A percentile compares a stretch with the other conserved stretches of the same genome.
These are phyloP conservation scores for Mycena filopes DNA, from an alignment of 768 basidiomycete genomes.

Conservation along the genomic window DNA sequence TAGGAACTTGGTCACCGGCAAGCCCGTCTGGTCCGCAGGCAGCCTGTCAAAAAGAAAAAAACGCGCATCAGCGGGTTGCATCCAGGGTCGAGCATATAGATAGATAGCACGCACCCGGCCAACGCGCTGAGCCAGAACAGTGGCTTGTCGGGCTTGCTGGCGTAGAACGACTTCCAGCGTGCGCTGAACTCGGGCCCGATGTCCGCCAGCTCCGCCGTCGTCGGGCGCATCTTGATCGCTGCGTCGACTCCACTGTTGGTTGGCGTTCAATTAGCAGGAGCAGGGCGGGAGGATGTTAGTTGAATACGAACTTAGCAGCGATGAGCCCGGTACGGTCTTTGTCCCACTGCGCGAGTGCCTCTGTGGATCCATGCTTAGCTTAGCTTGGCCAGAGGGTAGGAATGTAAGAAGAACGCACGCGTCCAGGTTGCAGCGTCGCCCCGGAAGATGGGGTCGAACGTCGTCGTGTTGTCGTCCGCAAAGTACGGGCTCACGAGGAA, in stretches of 20 bases:
- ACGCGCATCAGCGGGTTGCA: too few species aligned
- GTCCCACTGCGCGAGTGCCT: slow-evolving; percentile 39
- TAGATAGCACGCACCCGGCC: too few species aligned
- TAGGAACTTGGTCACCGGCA: neutral
- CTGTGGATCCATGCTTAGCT: too few species aligned
- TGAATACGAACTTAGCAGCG: slow-evolving; percentile 44
- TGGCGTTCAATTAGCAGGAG: too few species aligned
- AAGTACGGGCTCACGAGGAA: slow-evolving; percentile 27
- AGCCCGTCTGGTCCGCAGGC: neutral
- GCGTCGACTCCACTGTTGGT: slow-evolving; percentile 33
- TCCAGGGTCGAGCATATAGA: neutral
- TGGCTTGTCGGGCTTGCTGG: slow-evolving; percentile 50
- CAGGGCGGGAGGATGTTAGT: too few species aligned
- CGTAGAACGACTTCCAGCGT: slow-evolving; percentile 36
- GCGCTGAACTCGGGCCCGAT: slow-evolving; percentile 33
- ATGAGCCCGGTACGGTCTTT: slow-evolving; percentile 47
- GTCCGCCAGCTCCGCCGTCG: slow-evolving; percentile 31
- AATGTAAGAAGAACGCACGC: neutral
- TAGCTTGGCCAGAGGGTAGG: too few species aligned
- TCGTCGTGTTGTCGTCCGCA: slow-evolving; percentile 2
- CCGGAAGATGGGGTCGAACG: slow-evolving; percentile 14
- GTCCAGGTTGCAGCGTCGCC: slow-evolving; percentile 25
- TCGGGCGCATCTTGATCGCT: slow-evolving; percentile 39
- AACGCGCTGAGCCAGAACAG: slow-evolving; percentile 42
- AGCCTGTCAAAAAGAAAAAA: neutral